Conservation (phyloP, 768 basidiomycete genomes). For the Mycena capillaripes region DNA sequence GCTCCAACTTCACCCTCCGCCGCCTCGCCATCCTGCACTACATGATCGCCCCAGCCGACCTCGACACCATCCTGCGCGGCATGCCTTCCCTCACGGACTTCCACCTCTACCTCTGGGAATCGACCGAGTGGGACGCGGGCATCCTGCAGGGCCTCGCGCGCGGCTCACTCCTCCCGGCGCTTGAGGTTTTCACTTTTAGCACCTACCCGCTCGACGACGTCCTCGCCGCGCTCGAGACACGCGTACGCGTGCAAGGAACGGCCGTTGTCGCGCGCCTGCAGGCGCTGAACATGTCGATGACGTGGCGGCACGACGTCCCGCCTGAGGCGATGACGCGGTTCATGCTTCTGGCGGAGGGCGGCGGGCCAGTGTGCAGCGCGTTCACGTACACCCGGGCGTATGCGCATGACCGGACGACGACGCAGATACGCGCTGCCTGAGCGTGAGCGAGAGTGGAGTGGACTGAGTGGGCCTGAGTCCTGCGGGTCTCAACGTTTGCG, state of each 20-base stretch:
- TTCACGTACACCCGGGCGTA: slow-evolving; percentile 32
- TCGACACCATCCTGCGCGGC: slow-evolving; percentile 22
- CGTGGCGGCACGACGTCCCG: slow-evolving; percentile 23
- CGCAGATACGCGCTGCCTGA: background rate
- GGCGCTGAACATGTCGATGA: slow-evolving; percentile 31
- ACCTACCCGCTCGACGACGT: slow-evolving; percentile 27
- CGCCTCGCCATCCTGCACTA: slow-evolving; percentile 38
- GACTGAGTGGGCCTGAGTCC: no score
- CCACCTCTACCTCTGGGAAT: slow-evolving; percentile 33
- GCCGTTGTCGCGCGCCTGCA: slow-evolving; percentile 15
- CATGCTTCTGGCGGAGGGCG: slow-evolving; percentile 19
- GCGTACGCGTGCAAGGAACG: slow-evolving; percentile 12
- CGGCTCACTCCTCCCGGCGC: slow-evolving; percentile 28
- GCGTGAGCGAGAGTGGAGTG: no score
- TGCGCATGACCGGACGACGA: slow-evolving; percentile 29
- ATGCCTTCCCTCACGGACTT: slow-evolving; percentile 35
- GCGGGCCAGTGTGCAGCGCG: slow-evolving; percentile 24
- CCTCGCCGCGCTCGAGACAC: slow-evolving; percentile 24
- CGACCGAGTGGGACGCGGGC: slow-evolving; percentile 26
- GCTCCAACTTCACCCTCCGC: slow-evolving; percentile 30
- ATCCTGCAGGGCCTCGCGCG: slow-evolving; percentile 19
- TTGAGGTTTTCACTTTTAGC: slow-evolving; percentile 36
- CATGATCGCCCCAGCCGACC: slow-evolving; percentile 25
- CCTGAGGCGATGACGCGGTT: slow-evolving; percentile 28
- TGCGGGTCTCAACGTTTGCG: no score